These are phyloP conservation scores for Nicotiana rustica DNA, from an alignment of 305 asterid species.

Conservation along the genomic window DNA sequence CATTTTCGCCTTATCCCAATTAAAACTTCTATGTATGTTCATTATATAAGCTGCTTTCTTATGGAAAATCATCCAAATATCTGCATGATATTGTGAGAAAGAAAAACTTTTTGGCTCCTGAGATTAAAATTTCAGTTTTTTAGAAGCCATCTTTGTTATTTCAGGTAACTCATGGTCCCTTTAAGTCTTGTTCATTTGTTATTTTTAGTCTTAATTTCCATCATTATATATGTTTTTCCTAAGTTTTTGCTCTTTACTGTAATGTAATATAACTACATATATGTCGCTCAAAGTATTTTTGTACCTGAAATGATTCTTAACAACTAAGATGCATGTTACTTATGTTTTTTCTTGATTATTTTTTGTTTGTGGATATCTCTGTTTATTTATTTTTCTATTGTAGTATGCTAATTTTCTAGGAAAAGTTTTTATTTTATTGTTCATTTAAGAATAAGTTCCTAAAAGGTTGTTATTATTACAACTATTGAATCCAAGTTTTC, in stretches of 20 bases:
- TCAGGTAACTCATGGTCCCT: slow-evolving; percentile 29
- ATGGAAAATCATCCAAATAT: neutral
- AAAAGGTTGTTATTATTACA: neutral
- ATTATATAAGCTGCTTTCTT: slow-evolving; percentile 9
- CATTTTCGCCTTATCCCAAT: neutral
- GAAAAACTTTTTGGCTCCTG: neutral
- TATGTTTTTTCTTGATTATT: neutral
- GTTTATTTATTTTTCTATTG: neutral
- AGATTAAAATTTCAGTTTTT: neutral
- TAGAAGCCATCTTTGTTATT: neutral
- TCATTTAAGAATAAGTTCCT: neutral
- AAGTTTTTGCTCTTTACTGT: neutral
- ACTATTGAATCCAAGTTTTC: neutral
- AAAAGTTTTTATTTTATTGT: neutral
- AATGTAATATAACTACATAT: neutral
- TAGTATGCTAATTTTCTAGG: slow-evolving; percentile 14
- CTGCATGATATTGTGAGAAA: neutral
- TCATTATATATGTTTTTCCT: neutral
- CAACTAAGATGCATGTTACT: neutral
- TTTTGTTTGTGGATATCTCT: slow-evolving; percentile 16
- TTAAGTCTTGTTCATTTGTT: slow-evolving; percentile 23
- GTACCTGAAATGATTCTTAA: neutral
- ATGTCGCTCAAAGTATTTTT: neutral
- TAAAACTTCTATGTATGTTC: neutral
- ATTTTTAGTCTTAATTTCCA: neutral